Evolutionary conservation across 108 stramenopile species (phyloP).

Genomic region (Halocafeteria seosinensis): DNA sequence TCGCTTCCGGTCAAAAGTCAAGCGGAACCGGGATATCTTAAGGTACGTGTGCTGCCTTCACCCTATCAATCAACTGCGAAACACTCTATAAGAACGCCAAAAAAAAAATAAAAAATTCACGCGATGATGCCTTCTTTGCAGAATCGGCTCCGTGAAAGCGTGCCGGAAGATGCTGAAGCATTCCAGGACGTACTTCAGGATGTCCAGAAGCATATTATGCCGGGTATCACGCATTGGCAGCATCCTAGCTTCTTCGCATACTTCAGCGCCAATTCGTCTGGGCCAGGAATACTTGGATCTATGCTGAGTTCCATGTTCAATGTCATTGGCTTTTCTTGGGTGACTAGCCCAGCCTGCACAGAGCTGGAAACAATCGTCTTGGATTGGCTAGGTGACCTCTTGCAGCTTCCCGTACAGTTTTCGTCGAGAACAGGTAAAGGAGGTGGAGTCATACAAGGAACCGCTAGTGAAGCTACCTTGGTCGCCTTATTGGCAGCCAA

Average conservation of each 20-base stretch:
- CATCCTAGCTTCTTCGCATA: constrained; percentile 9
- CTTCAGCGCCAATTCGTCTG: constrained; percentile 5
- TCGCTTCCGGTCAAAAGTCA: no score
- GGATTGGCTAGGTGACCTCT: constrained; percentile 10
- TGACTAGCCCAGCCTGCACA: constrained; percentile 4
- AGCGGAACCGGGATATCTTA: no score
- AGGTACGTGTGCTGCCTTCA: no score
- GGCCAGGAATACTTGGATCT: constrained; percentile 11
- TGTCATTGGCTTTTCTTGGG: constrained; percentile 18
- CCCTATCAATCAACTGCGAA: no score
- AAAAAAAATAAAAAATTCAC: no score
- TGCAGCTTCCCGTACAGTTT: constrained; percentile 6
- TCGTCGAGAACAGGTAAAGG: neutral
- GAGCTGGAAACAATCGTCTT: constrained; percentile 12
- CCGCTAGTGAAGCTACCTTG: constrained; percentile 4
- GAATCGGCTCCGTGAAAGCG: no score
- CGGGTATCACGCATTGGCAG: constrained; percentile 18
- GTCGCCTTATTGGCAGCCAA: constrained; percentile 11
- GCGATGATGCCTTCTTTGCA: no score
- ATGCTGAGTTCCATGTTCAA: constrained; percentile 8
- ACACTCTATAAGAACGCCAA: no score
- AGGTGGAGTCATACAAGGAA: constrained; percentile 17
- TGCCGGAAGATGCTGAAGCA: neutral
- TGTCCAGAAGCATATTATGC: constrained; percentile 6
- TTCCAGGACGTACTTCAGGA: neutral